Evolutionary conservation across 495 filamentous ascomycete genomes (phyloP).

Genomic region (Saxophila tyrrhenica): DNA sequence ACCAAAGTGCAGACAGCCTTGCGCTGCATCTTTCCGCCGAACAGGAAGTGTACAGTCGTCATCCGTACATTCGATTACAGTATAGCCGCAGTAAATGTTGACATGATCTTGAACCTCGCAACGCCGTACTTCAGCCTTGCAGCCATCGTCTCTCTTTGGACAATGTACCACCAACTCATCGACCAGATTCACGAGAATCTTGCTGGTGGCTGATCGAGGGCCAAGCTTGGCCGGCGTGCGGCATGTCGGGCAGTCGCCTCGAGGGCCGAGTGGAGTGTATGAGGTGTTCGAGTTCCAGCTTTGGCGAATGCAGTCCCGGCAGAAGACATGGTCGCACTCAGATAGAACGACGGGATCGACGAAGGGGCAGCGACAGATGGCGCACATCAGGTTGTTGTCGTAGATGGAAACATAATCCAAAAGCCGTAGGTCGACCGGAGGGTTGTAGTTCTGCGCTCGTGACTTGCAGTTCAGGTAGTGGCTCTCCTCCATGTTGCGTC

Average conservation of each 20-base stretch:
- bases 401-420: conserved; percentile 58
- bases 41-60: conserved; percentile 31
- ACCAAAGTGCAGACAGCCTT: conserved; percentile 49
- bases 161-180: conserved; percentile 67
- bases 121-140: conserved; percentile 48
- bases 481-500: conserved; percentile 13
- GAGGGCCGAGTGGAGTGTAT: conserved; percentile 6
- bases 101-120: conserved; percentile 64
- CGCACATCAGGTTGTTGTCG: conserved; percentile 71
- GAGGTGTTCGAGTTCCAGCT: conserved; percentile 16
- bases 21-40: conserved; percentile 39
- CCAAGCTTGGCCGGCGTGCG: conserved; percentile 20
- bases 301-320: conserved; percentile 51
- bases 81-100: conserved; percentile 60
- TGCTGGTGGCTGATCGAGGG: conserved; percentile 14
- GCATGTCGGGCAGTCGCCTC: conserved; percentile 30
- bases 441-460: conserved; percentile 17
- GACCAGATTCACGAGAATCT: conserved; percentile 53
- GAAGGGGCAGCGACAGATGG: conserved; percentile 71
- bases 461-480: conserved; percentile 8
- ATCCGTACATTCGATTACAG: conserved; percentile 50
- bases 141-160: conserved; percentile 52
- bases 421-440: conserved; percentile 48
- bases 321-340: conserved; percentile 66
- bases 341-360: conserved; percentile 56